Percentiles rank a stretch among this genome's conserved stretches.
These are phyloP conservation scores for Casuarina glauca DNA, from an alignment of 306 rosid genomes.

Conservation along the genomic window DNA sequence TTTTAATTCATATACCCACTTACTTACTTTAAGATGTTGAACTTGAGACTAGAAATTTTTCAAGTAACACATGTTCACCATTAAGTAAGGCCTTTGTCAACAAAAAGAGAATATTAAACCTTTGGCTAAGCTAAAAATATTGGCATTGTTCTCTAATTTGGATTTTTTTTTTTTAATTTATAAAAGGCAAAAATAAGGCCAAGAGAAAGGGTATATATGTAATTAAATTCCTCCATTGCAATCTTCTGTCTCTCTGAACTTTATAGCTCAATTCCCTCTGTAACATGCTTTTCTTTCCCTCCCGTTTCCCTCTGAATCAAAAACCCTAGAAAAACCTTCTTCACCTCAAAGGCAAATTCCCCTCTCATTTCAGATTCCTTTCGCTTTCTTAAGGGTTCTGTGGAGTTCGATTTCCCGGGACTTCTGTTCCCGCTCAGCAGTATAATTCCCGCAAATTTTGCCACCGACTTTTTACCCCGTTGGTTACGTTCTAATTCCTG, in stretches of 20 bases:
- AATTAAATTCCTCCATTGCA: not conserved
- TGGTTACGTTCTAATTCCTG: conserved; percentile 5
- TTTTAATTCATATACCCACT: no score
- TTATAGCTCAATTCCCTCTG: not conserved
- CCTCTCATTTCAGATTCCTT: not conserved
- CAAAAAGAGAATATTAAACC: no score
- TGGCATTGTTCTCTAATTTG: not conserved
- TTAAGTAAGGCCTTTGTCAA: no score
- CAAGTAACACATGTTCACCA: no score
- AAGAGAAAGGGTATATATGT: conserved; percentile 18
- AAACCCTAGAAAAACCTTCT: conserved; percentile 42
- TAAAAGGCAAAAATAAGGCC: not conserved
- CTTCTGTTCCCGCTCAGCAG: conserved; percentile 19
- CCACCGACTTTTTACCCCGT: conserved; percentile 5
- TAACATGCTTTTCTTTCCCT: not conserved
- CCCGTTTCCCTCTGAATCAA: conserved; percentile 12
- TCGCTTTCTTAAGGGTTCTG: conserved; percentile 13
- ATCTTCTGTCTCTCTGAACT: conserved; percentile 3
- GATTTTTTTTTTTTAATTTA: not conserved
- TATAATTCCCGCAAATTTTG: conserved; percentile 9
- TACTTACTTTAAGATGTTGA: no score
- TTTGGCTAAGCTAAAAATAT: not conserved
- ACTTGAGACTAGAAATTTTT: no score
- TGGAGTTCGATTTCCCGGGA: conserved; percentile 15
- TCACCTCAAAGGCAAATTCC: conserved; percentile 1